Base-by-base conservation (phyloP, 352 stramenopile genomes). In the Blastocystis sp. region DNA sequence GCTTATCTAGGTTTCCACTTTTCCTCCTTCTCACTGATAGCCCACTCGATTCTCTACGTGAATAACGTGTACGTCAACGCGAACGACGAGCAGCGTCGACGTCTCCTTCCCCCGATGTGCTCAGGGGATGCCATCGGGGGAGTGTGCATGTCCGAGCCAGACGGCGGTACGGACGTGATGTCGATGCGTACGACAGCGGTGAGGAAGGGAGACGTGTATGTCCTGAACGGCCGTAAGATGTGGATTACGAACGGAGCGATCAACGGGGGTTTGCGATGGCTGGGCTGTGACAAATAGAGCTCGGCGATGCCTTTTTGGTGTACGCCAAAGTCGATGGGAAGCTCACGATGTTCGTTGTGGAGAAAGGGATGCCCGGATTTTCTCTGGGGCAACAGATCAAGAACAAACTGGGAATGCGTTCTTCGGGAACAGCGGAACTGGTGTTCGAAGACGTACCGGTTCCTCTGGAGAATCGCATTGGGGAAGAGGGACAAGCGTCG, bases 241-340 rank as follows among this genome's bases (percentile, higher is more conserved):
- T 99, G 97, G 97, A 99, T 99, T 92, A 99, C 97, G 6, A 99
- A 99, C 91, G 97, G 97, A 26, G 96, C 96, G n/a, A 82, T 98
- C 24, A 96, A 97, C 59, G 93, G 93, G n/a, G 73, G 73, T 85
- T 59, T 20, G n/a, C 18, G 20, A 26, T 39, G 3, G 20, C 6
- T 4, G 7, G n/a, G 3, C 4, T 0, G 7, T 37, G n/a, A 16
- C 43, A 87, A 90, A 20, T 91, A 92, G 94, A 96, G 18, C 94
- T 98, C 34, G 97, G 97, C 45, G 97, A 99, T 91, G 92, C 95
- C 34, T 99, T 98, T 87, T 92, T 99, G 11, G 96, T 99, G 4
- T 99, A 99, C 91, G 97, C 97, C 20, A 93, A 53, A 37, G 70
- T 47, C 13, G 62, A 76, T 7, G 16, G 24, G 16, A 88, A 98